Evolutionary conservation across 345 rosid genomes (phyloP).

Genomic region (sweet orange (Citrus sinensis)): DVS_A1.0 CM039163.1:3492001-3492500

Average conservation of each 20-base stretch:
- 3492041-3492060: neutral
- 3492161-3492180: neutral
- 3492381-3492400: too few relatives aligned
- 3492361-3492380: too few relatives aligned
- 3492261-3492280: neutral
- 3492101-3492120: neutral
- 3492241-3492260: neutral
- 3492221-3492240: neutral
- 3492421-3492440: too few relatives aligned
- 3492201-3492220: neutral
- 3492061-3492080: slow-evolving; percentile 12
- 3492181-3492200: neutral
- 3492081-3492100: neutral
- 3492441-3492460: too few relatives aligned
- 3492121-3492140: slow-evolving; percentile 8
- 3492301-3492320: too few relatives aligned
- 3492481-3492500: too few relatives aligned
- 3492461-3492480: too few relatives aligned
- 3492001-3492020: neutral
- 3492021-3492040: neutral
- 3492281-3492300: neutral
- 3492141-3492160: slow-evolving; percentile 7
- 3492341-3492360: too few relatives aligned
- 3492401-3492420: too few relatives aligned
- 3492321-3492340: too few relatives aligned